Percentiles rank a stretch among this genome's conserved stretches.
These are phyloP conservation scores for Phaeotremella skinneri DNA, from an alignment of 768 basidiomycete species.

Conservation along the genomic window DNA sequence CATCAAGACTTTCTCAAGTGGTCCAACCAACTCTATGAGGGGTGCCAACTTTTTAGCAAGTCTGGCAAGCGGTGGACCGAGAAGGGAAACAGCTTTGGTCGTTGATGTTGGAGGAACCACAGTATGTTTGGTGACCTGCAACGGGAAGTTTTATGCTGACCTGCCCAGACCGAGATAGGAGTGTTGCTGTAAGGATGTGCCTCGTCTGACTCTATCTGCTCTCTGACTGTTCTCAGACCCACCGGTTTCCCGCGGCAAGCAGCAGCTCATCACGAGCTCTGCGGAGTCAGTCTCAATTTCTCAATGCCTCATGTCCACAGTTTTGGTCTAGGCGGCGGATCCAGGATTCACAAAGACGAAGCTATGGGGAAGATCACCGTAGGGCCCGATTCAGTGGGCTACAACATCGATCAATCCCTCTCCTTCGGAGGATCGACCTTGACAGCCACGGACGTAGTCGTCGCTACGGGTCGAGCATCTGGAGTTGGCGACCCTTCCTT, in stretches of 20 bases:
- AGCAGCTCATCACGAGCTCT: constrained; percentile 16
- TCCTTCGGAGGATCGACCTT: constrained; percentile 62
- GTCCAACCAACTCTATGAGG: constrained; percentile 69
- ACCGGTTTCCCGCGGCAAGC: constrained; percentile 21
- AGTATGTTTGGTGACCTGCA: constrained; percentile 9
- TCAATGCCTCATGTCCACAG: constrained; percentile 14
- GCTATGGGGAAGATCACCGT: constrained; percentile 55
- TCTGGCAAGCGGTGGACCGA: constrained; percentile 37
- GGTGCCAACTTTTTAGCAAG: constrained; percentile 64
- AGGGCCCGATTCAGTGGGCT: constrained; percentile 67
- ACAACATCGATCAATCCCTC: constrained; percentile 56
- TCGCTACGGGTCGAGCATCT: constrained; percentile 51
- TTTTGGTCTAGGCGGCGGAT: constrained; percentile 56
- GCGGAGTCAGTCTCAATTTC: constrained; percentile 17
- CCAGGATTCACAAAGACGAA: constrained; percentile 55
- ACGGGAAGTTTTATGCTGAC: neutral
- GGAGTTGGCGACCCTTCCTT: constrained; percentile 43
- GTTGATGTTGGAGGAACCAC: constrained; percentile 68
- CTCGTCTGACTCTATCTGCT: neutral
- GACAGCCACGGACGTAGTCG: constrained; percentile 65
- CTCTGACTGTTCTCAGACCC: neutral
- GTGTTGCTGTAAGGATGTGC: constrained; percentile 1
- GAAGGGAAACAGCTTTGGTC: constrained; percentile 51
- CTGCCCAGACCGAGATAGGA: constrained; percentile 12
- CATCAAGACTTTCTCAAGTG: constrained; percentile 63